Percentiles rank a stretch among this genome's conserved stretches.
Evolutionary conservation across 306 rosid genomes (phyloP).

Genomic region (Rubus parviflorus): DNA sequence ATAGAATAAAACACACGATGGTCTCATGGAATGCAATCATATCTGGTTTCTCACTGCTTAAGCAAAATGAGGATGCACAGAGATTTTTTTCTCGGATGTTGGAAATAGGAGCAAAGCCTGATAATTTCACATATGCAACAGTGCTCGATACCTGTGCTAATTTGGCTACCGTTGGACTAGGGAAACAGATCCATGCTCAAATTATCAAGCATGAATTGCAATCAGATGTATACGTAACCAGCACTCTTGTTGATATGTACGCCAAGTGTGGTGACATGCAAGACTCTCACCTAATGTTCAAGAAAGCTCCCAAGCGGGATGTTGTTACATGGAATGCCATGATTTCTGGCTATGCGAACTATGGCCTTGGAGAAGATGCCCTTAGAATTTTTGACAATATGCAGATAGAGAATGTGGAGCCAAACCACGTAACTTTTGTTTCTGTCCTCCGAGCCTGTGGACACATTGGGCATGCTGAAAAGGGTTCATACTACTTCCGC

Average conservation of each 20-base stretch:
- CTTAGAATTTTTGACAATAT: conserved; percentile 63
- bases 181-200: conserved; percentile 87
- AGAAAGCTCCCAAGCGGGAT: conserved; percentile 73
- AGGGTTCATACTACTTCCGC: conserved; percentile 53
- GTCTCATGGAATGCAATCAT: conserved; percentile 87
- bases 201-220: conserved; percentile 66
- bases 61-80: conserved; percentile 75
- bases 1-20: conserved; percentile 50
- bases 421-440: conserved; percentile 72
- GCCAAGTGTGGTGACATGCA: conserved; percentile 84
- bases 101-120: conserved; percentile 65
- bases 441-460: conserved; percentile 89
- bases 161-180: conserved; percentile 77
- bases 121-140: conserved; percentile 79
- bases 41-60: conserved; percentile 73
- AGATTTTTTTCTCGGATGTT: conserved; percentile 65
- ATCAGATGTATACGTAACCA: conserved; percentile 65
- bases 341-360: conserved; percentile 81
- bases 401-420: conserved; percentile 65
- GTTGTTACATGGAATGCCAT: conserved; percentile 88
- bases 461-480: conserved; percentile 65
- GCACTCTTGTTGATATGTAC: conserved; percentile 90
- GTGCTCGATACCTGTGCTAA: conserved; percentile 84
- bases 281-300: conserved; percentile 64
- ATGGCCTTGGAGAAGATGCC: conserved; percentile 77